Conservation (phyloP, 2,329 filamentous ascomycete genomes). For the Fusarium sp. region DNA sequence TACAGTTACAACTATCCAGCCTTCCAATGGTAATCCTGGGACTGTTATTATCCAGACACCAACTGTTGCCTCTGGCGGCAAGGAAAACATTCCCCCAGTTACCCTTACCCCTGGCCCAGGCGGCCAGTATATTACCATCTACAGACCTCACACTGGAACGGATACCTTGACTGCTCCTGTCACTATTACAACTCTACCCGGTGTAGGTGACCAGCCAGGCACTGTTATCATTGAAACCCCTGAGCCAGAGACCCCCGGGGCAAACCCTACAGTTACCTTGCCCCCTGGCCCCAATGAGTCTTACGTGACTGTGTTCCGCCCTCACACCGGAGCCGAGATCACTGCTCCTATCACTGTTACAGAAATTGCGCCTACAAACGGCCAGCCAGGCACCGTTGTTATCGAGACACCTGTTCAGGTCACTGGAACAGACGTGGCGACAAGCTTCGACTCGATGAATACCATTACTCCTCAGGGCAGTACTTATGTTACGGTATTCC, state of each 20-base stretch:
- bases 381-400: conserved; percentile 22
- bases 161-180: conserved; percentile 18
- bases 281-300: conserved; percentile 20
- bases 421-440: background rate
- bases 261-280: conserved; percentile 23
- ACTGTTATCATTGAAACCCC: conserved; percentile 29
- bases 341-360: conserved; percentile 19
- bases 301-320: conserved; percentile 25
- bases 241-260: background rate
- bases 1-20: conserved; percentile 25
- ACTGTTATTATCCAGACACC: conserved; percentile 32
- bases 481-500: conserved; percentile 28
- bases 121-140: conserved; percentile 23
- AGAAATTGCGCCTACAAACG: conserved; percentile 12
- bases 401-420: conserved; percentile 18
- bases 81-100: conserved; percentile 18
- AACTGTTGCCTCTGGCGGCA: background rate
- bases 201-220: conserved; percentile 11
- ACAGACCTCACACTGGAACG: conserved; percentile 21
- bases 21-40: conserved; percentile 8
- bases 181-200: conserved; percentile 14
- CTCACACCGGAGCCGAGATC: conserved; percentile 13
- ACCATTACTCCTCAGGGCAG: background rate
- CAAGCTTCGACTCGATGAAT: background rate
- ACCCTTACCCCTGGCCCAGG: conserved; percentile 8